Percentiles rank a stretch among this genome's conserved stretches.
Conservation (phyloP, 2,329 filamentous ascomycete genomes). For the Aspergillus persii region DNA sequence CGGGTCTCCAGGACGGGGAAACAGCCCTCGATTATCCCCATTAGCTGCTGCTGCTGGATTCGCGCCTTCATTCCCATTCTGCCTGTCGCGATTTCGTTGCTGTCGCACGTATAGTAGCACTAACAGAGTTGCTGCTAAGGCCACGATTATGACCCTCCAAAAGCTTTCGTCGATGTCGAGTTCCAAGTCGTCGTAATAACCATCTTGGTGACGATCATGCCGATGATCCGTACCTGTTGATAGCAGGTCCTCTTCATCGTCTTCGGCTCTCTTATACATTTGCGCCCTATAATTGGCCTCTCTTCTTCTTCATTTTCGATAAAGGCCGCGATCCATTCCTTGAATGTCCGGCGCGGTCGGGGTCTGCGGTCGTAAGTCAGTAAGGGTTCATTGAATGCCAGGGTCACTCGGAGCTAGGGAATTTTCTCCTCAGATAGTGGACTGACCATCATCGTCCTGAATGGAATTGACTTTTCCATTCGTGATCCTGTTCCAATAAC, state of each 20-base stretch:
- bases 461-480: conserved; percentile 91
- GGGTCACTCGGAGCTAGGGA: neutral
- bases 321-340: conserved; percentile 86
- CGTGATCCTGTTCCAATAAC: conserved; percentile 92
- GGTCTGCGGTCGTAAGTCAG: conserved; percentile 50
- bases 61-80: conserved; percentile 31
- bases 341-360: conserved; percentile 71
- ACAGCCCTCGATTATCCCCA: conserved; percentile 54
- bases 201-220: conserved; percentile 43
- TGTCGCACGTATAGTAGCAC: conserved; percentile 73
- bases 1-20: conserved; percentile 65
- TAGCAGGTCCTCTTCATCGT: conserved; percentile 34
- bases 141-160: conserved; percentile 81
- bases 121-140: conserved; percentile 69
- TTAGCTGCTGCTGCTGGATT: conserved; percentile 25
- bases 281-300: conserved; percentile 62
- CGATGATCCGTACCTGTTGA: conserved; percentile 20
- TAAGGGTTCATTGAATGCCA: neutral
- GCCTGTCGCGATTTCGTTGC: conserved; percentile 40
- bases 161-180: conserved; percentile 72
- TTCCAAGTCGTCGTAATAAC: conserved; percentile 60
- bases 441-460: conserved; percentile 77
- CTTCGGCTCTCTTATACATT: conserved; percentile 40
- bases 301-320: conserved; percentile 66
- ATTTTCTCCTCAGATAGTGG: conserved; percentile 3